Evolutionary conservation across 106 monocot genomes (phyloP).

Genomic region (Cymbidium sinense): DNA sequence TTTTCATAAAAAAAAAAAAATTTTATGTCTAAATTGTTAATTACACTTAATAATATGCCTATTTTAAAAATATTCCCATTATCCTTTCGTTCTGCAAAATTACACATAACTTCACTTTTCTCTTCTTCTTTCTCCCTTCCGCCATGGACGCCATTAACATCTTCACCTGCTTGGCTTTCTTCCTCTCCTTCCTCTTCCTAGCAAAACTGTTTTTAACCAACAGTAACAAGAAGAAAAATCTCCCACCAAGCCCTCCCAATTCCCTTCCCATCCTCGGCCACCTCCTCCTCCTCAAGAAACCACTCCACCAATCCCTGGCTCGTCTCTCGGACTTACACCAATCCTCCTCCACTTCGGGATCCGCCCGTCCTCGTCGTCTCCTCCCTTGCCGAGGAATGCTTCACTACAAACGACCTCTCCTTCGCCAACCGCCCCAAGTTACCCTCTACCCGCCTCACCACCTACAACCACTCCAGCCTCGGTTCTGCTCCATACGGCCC

Average conservation of each 20-base stretch:
- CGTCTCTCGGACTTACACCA: background rate
- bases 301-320: conserved; percentile 15
- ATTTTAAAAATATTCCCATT: too few relatives aligned
- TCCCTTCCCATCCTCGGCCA: background rate
- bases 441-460: background rate
- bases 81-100: too few relatives aligned
- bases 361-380: background rate
- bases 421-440: background rate
- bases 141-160: background rate
- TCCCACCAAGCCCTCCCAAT: background rate
- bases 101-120: too few relatives aligned
- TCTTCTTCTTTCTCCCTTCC: too few relatives aligned
- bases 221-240: background rate
- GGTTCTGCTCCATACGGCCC: background rate
- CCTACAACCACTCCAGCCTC: conserved; percentile 3
- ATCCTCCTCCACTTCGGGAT: background rate
- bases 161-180: background rate
- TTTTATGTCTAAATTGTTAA: too few relatives aligned
- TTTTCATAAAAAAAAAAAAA: too few relatives aligned
- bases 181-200: background rate
- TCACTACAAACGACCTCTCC: background rate
- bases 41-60: too few relatives aligned
- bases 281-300: conserved; percentile 1
- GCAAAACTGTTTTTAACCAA: background rate
- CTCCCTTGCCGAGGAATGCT: background rate